Base-by-base conservation (phyloP, 176 grass and related monocot genomes). In the Carex cristatella region DNA sequence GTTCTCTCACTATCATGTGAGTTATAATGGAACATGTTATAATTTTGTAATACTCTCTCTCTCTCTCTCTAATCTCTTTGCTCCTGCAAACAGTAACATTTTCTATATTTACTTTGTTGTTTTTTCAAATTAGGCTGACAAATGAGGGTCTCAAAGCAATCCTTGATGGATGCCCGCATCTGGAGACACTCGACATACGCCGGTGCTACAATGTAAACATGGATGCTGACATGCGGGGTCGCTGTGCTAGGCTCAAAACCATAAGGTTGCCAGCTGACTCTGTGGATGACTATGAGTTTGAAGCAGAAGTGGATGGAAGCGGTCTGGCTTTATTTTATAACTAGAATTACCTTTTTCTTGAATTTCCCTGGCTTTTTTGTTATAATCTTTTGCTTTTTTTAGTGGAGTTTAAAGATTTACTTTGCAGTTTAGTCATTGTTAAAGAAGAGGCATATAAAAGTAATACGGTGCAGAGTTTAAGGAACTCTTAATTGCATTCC, bases 141-240 rank as follows among this genome's bases (percentile, higher is more conserved):
- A 64, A 88, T 7, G 7, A 55, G 15, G 89, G 86, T 38, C 19
- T 91, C 15, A 46, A 79, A 15, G 86, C 86, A 28, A 91, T 91
- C n/a, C 60, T 91, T 31, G 42, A 88, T 9, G 74, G 83, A 61
- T 88, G 86, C 13, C 86, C 83, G 5, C 79, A 83, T 60, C 82
- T 91, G 2, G 83, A 91, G 61, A 83, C 16, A 72, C 79, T 88
- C 2, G 89, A 91, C 77, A 63, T 91, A 15, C 33, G 10, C 4
- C 44, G 65, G 16, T 88, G 89, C n/a, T 54, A 11, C 63, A 70
- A 83, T 55, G n/a, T 89, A 5, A 4, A 76, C 72, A 60, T 91
- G 15, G 79, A 86, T 5, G 48, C 73, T 79, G 35, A 85, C 60
- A 79, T 88, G 58, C 5, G 16, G 65, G 30, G 72, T 46, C 54